Percentiles rank a stretch among this genome's conserved stretches.
Evolutionary conservation across 2,329 filamentous ascomycete genomes (phyloP).

Genomic region (Neofusicoccum parvum): DNA sequence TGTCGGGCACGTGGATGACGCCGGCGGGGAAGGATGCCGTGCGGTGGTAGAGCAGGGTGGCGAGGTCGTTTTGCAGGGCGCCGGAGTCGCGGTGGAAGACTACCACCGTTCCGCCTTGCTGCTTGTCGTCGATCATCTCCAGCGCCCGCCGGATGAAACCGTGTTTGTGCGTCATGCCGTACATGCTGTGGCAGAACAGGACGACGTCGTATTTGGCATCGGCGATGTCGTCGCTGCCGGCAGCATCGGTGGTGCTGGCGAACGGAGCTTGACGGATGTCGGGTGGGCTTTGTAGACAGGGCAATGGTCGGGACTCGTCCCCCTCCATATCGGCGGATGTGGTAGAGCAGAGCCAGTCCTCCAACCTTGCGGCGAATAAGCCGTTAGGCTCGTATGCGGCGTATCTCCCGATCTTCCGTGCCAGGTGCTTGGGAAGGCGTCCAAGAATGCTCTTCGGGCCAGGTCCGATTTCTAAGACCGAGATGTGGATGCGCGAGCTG

Average conservation of each 20-base stretch:
- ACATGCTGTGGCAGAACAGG: constrained; percentile 67
- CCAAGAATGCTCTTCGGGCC: constrained; percentile 59
- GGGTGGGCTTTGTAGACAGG: constrained; percentile 43
- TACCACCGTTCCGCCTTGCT: constrained; percentile 49
- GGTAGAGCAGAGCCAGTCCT: constrained; percentile 44
- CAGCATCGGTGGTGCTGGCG: constrained; percentile 30
- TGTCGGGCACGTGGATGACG: constrained; percentile 45
- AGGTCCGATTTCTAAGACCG: constrained; percentile 62
- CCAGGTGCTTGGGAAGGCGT: constrained; percentile 47
- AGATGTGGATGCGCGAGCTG: constrained; percentile 47
- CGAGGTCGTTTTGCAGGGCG: constrained; percentile 46
- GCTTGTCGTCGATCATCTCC: constrained; percentile 47
- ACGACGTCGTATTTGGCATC: constrained; percentile 58
- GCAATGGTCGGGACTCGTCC: constrained; percentile 42
- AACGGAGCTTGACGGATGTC: constrained; percentile 48
- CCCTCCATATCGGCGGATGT: too few relatives aligned
- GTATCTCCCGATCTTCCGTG: constrained; percentile 53
- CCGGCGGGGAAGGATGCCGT: constrained; percentile 53
- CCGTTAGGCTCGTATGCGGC: constrained; percentile 57
- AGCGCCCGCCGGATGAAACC: constrained; percentile 51
- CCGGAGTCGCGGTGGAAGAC: constrained; percentile 61
- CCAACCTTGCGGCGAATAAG: constrained; percentile 48
- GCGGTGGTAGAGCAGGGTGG: constrained; percentile 52
- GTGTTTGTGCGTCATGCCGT: constrained; percentile 58
- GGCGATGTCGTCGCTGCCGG: constrained; percentile 27